Conservation (phyloP, 345 rosid species). For the Geranium brycei region DNA sequence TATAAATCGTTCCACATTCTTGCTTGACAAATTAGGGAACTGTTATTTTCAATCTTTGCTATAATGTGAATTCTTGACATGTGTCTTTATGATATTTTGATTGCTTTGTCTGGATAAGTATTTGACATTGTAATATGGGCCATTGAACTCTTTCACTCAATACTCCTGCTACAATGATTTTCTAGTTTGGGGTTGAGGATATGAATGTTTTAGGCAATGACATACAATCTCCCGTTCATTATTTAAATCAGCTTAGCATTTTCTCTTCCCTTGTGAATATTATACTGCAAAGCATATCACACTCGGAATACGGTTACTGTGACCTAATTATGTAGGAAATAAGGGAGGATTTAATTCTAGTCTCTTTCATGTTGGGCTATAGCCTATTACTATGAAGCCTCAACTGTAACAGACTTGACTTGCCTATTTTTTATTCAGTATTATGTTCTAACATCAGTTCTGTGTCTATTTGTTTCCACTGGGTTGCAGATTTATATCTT, state of each 20-base stretch:
- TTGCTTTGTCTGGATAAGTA: background rate
- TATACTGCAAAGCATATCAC: background rate
- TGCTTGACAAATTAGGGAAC: too few species aligned
- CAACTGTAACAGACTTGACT: background rate
- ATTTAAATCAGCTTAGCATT: background rate
- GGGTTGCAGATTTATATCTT: conserved; percentile 59
- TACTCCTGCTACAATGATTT: background rate
- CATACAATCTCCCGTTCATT: background rate
- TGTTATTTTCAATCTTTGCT: too few species aligned
- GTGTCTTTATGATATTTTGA: background rate
- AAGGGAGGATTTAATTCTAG: background rate
- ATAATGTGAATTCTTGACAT: too few species aligned
- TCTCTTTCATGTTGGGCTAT: background rate
- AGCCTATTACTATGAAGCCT: background rate
- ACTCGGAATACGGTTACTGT: background rate
- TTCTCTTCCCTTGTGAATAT: background rate
- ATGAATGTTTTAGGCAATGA: background rate
- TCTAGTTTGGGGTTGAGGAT: background rate
- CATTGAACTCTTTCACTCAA: background rate
- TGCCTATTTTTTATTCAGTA: background rate
- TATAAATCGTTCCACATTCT: too few species aligned
- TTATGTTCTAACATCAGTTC: background rate
- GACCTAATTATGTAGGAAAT: background rate
- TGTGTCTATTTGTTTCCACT: conserved; percentile 1
- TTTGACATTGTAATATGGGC: background rate